Conservation (phyloP, 306 rosid genomes). For the Dryas alaskensis region DNA sequence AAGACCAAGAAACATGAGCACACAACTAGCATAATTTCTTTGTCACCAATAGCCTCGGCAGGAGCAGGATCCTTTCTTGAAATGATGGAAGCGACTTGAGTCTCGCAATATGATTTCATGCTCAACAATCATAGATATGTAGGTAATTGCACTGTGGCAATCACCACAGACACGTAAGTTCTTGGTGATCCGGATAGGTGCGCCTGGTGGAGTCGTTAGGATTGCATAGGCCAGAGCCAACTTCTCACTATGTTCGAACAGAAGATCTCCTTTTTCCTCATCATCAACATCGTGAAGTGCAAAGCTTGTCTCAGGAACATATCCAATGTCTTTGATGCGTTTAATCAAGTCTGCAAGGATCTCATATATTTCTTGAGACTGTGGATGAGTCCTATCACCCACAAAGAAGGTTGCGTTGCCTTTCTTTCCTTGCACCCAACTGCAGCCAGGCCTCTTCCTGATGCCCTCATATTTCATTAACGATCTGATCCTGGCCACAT, state of each 20-base stretch:
- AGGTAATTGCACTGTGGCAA: conserved; percentile 72
- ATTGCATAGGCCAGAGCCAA: conserved; percentile 87
- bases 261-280: conserved; percentile 79
- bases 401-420: conserved; percentile 65
- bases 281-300: conserved; percentile 90
- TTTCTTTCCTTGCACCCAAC: conserved; percentile 79
- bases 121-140: conserved; percentile 67
- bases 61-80: conserved; percentile 71
- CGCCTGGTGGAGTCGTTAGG: conserved; percentile 44
- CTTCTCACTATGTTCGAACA: conserved; percentile 84
- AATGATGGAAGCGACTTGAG: conserved; percentile 90
- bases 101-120: conserved; percentile 82
- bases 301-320: conserved; percentile 73
- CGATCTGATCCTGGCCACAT: conserved; percentile 64
- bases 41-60: conserved; percentile 80
- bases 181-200: conserved; percentile 65
- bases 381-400: conserved; percentile 71
- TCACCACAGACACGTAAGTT: conserved; percentile 76
- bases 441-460: conserved; percentile 77
- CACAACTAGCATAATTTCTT: conserved; percentile 7
- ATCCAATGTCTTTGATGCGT: conserved; percentile 68
- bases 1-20: background rate
- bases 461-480: conserved; percentile 69
- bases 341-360: conserved; percentile 53
- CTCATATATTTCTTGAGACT: conserved; percentile 54